These are phyloP conservation scores for Retiboletus flavoniger DNA, from an alignment of 1,284 basidiomycete genomes.

Conservation along the genomic window DNA sequence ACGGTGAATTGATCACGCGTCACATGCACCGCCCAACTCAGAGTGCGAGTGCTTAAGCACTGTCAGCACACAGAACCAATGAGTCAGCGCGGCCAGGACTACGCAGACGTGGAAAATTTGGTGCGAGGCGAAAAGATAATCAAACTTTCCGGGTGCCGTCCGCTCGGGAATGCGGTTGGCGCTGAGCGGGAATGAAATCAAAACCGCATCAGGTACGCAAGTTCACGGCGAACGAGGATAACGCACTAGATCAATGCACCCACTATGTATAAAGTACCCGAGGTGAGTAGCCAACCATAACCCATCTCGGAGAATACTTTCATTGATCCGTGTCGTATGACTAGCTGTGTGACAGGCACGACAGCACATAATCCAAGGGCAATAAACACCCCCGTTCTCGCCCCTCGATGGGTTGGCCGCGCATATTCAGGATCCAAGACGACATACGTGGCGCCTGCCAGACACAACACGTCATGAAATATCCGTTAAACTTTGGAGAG, in stretches of 20 bases:
- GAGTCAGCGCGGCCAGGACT: conserved; percentile 72
- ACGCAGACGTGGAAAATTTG: conserved; percentile 88
- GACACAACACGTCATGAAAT: conserved; percentile 8
- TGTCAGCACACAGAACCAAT: conserved; percentile 63
- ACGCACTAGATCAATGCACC: conserved; percentile 84
- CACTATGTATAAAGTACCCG: conserved; percentile 69
- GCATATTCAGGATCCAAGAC: conserved; percentile 81
- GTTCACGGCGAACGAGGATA: conserved; percentile 28
- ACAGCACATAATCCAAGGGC: conserved; percentile 74
- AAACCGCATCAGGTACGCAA: conserved; percentile 25
- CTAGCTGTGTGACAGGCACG: conserved; percentile 69
- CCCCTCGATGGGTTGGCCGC: conserved; percentile 71
- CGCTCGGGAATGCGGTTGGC: conserved; percentile 83
- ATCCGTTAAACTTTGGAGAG: not conserved
- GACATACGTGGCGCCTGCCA: conserved; percentile 65
- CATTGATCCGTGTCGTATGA: conserved; percentile 56
- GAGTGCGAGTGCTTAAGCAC: conserved; percentile 60
- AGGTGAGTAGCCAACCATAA: conserved; percentile 63
- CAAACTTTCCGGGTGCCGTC: conserved; percentile 76
- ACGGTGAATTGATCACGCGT: conserved; percentile 26
- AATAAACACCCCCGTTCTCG: conserved; percentile 80
- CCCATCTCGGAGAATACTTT: conserved; percentile 64
- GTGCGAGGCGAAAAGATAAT: conserved; percentile 79
- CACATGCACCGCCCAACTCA: conserved; percentile 33
- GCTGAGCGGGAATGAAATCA: conserved; percentile 44